A percentile compares a stretch with the other conserved stretches of the same genome.
Evolutionary conservation across 331 rosid species (phyloP).

Genomic region (Cydonia oblonga): DNA sequence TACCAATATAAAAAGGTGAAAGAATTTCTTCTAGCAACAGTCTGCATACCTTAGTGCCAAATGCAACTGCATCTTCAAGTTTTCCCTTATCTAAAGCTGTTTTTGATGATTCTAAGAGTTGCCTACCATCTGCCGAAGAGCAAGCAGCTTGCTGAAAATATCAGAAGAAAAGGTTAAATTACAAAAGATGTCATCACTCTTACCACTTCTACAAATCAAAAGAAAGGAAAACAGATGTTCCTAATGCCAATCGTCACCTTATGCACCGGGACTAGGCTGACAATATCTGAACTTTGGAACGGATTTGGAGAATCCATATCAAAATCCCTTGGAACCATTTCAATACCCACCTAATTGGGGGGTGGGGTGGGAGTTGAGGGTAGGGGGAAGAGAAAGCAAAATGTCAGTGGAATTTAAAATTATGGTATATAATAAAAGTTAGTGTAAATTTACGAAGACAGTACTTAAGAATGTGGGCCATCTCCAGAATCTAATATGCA

Average conservation of each 20-base stretch:
- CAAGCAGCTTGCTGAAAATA: conserved; percentile 95
- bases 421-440: neutral
- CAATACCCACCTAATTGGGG: conserved; percentile 72
- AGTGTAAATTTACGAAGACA: neutral
- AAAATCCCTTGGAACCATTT: conserved; percentile 86
- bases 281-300: conserved; percentile 66
- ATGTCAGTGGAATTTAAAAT: neutral
- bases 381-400: conserved; percentile 5
- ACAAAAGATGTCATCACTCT: conserved; percentile 9
- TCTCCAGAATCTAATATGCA: conserved; percentile 1
- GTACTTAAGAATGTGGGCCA: neutral
- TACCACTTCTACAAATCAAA: neutral
- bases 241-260: conserved; percentile 50
- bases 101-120: conserved; percentile 89
- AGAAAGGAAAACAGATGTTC: conserved; percentile 5
- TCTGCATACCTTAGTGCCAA: conserved; percentile 71
- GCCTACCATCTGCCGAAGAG: conserved; percentile 99
- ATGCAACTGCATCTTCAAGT: conserved; percentile 93
- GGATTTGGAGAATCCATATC: conserved; percentile 86
- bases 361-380: neutral
- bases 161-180: conserved; percentile 9
- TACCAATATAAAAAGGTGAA: neutral
- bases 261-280: conserved; percentile 86
- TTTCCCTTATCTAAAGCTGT: conserved; percentile 98
- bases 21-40: conserved; percentile 5